Evolutionary conservation across 495 filamentous ascomycete genomes (phyloP), one percentile per base, ranked within the genome.

Genomic region (Lophiostoma macrostomum): DNA sequence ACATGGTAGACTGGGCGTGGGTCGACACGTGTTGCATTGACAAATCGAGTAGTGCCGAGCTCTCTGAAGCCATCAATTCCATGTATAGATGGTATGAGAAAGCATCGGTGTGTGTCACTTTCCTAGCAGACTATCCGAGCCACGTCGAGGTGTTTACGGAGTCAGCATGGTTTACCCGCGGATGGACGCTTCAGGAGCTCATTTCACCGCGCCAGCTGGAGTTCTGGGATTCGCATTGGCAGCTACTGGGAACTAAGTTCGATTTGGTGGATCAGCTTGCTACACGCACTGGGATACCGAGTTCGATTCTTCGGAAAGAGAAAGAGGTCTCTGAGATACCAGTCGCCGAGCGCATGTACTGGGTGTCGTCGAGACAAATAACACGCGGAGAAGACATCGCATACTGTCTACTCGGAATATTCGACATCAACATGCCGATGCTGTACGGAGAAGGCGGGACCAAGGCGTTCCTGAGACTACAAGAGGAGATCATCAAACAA

Each of bases 21-120:
- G 16, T 38, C 5, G 35, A 38, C 16, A 38, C 35, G 7, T 38
- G 35, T 18, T 76, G 73, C 40, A 74, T 72, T 46, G 60, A 70
- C 30, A 68, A 68, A 48, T 19, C 30, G 8, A 64, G 53, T 30
- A 68, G 60, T 50, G 64, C 71, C 0, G 71, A 72, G 45, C 51
- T 74, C 14, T 60, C 37, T 13, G 60, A 73, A 47, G 65, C 72
- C 10, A 73, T 76, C 47, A 75, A 75, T 44, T 72, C 67, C 16
- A 76, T 77, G 69, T 75, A 63, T 44, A 50, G 22, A 3, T 58
- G 41, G 38, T 64, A 64, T 45, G 7, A 22, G 4, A 32, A 38
- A n/a, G 31, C 57, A 1, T 20, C 13, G 3, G 24, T 49, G 10
- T 64, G 61, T 43, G 61, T 57, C 35, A 58, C 53, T 0, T 57